phyloP scores from a whole-genome alignment of 106 monocot species.

The Platanthera zijinensis region DNA sequence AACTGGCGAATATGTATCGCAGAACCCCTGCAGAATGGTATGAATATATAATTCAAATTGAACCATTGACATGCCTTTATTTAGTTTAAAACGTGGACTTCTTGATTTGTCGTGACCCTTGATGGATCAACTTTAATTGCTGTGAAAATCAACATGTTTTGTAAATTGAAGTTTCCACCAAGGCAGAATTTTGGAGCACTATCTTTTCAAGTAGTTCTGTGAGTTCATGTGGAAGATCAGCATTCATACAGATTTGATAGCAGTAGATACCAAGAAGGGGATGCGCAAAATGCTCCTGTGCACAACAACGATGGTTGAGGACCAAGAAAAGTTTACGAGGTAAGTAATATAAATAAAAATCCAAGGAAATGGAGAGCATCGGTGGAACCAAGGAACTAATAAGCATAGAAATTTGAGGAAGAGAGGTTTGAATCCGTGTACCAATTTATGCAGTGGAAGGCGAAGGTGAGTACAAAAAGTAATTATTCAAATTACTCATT shows the following conservation, averaged over 20 bases:
- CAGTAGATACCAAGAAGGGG: slow-evolving; percentile 92
- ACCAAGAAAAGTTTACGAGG: slow-evolving; percentile 80
- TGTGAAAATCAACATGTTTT: slow-evolving; percentile 86
- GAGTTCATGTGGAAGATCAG: slow-evolving; percentile 96
- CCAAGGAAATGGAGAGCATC: too few species aligned
- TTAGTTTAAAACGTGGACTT: too few species aligned
- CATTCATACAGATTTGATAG: slow-evolving; percentile 99
- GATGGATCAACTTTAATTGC: slow-evolving; percentile 95
- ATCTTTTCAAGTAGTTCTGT: slow-evolving; percentile 98
- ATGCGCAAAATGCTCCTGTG: slow-evolving; percentile 65
- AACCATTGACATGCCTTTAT: too few species aligned
- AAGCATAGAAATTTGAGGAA: too few species aligned
- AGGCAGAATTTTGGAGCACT: slow-evolving; percentile 91
- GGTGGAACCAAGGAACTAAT: too few species aligned
- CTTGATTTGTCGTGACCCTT: slow-evolving; percentile 49
- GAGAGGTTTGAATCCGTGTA: too few species aligned
- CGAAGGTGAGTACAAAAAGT: too few species aligned
- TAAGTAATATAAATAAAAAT: slow-evolving; percentile 87
- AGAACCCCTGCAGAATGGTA: too few species aligned
- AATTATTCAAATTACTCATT: too few species aligned
- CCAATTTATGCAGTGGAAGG: too few species aligned
- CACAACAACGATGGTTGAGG: slow-evolving; percentile 81
- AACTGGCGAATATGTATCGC: too few species aligned
- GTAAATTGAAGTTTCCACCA: slow-evolving; percentile 97
- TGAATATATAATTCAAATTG: too few species aligned